Evolutionary conservation across 2,329 filamentous ascomycete species (phyloP).

Genomic region (Byssoonygena ceratinophila): DNA sequence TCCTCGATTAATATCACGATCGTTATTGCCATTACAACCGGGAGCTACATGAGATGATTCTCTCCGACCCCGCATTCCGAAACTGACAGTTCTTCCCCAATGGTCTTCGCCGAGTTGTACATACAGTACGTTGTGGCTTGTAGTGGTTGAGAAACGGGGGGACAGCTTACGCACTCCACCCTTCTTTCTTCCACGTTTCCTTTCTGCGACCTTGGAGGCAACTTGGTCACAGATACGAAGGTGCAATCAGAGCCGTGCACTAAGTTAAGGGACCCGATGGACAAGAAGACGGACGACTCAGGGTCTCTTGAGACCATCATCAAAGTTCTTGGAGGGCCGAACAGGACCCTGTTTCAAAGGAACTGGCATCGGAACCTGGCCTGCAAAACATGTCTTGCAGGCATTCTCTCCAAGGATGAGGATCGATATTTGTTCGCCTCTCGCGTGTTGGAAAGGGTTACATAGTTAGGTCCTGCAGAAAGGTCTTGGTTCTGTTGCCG

Average conservation of each 20-base stretch:
- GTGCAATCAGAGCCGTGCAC: background rate
- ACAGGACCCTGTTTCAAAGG: conserved; percentile 2
- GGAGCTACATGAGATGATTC: conserved; percentile 3
- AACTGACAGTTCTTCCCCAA: background rate
- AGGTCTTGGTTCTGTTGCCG: conserved; percentile 3
- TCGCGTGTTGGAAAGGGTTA: conserved; percentile 12
- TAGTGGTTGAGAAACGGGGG: too few relatives aligned
- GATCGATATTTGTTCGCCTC: conserved; percentile 5
- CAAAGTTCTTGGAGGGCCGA: background rate
- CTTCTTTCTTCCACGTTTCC: background rate
- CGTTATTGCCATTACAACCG: background rate
- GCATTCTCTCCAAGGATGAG: conserved; percentile 8
- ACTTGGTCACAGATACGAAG: background rate
- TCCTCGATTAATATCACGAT: conserved; percentile 9
- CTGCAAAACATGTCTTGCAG: conserved; percentile 5
- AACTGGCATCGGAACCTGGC: background rate
- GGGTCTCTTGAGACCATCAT: background rate
- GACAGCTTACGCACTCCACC: background rate
- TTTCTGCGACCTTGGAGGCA: background rate
- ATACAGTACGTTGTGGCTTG: background rate
- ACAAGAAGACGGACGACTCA: background rate
- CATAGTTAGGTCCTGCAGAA: conserved; percentile 4
- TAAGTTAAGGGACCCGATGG: background rate
- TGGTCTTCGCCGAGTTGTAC: background rate
- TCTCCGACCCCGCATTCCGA: conserved; percentile 9